Evolutionary conservation across 768 basidiomycete genomes (phyloP).

Genomic region (Boletales sp.): DNA sequence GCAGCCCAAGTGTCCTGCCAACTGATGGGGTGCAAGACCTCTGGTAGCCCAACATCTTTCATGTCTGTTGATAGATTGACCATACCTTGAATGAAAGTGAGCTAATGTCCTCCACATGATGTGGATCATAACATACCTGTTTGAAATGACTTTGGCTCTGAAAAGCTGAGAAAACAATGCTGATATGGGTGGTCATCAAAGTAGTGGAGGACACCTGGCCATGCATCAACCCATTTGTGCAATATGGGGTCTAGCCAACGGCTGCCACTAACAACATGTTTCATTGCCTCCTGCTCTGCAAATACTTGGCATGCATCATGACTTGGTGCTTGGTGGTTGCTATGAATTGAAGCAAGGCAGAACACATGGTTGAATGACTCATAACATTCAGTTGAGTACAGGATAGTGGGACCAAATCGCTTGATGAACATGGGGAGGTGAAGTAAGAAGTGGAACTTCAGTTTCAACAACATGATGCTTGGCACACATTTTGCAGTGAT

Average conservation of each 20-base stretch:
- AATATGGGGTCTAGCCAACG: slow-evolving; percentile 8
- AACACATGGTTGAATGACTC: slow-evolving; percentile 30
- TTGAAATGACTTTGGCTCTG: not conserved
- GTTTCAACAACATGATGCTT: slow-evolving; percentile 24
- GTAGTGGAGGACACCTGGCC: not conserved
- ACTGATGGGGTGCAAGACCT: not conserved
- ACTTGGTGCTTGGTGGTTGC: slow-evolving; percentile 31
- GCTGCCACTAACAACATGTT: slow-evolving; percentile 12
- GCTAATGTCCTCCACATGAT: not conserved
- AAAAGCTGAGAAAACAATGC: not conserved
- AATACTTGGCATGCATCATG: slow-evolving; percentile 17
- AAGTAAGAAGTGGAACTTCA: slow-evolving; percentile 31
- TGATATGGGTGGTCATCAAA: slow-evolving; percentile 4
- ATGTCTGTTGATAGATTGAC: no score
- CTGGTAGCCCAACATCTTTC: no score
- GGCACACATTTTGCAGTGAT: slow-evolving; percentile 21
- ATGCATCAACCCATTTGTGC: not conserved
- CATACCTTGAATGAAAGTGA: no score
- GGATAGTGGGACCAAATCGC: slow-evolving; percentile 26
- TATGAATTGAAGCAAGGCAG: slow-evolving; percentile 19
- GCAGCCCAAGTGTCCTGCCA: not conserved
- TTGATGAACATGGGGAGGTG: slow-evolving; percentile 25
- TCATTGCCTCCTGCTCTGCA: slow-evolving; percentile 6
- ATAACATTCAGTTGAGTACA: slow-evolving; percentile 28
- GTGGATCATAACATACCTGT: not conserved